Conservation (phyloP, 2,329 filamentous ascomycete genomes). For the Fusarium kyushuense region DNA sequence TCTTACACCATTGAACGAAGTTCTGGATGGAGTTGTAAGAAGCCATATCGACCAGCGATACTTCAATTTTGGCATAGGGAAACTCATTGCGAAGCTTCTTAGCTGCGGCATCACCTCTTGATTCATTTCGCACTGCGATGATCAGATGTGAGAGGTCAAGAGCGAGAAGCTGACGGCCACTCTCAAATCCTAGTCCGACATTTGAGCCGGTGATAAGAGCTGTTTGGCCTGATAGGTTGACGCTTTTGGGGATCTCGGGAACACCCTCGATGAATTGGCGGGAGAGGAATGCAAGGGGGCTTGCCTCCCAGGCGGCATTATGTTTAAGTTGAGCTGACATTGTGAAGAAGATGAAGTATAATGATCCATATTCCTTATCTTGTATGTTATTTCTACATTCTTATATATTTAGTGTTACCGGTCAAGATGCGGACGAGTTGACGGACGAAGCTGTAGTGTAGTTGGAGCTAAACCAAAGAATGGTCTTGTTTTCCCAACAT, state of each 20-base stretch:
- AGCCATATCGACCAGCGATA: slow-evolving; percentile 62
- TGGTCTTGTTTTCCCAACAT: no score
- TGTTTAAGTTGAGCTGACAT: slow-evolving; percentile 42
- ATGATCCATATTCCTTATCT: background rate
- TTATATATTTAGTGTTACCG: slow-evolving; percentile 29
- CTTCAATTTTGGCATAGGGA: slow-evolving; percentile 56
- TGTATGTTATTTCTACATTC: background rate
- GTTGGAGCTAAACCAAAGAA: background rate
- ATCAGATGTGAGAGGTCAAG: slow-evolving; percentile 59
- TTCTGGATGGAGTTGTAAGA: slow-evolving; percentile 59
- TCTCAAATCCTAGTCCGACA: slow-evolving; percentile 62
- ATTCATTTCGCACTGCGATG: slow-evolving; percentile 59
- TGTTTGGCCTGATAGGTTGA: slow-evolving; percentile 53
- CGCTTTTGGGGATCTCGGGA: slow-evolving; percentile 39
- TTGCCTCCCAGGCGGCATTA: slow-evolving; percentile 40
- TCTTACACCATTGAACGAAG: slow-evolving; percentile 54
- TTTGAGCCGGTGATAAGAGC: slow-evolving; percentile 65
- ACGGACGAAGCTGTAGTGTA: slow-evolving; percentile 4
- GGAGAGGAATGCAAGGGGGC: slow-evolving; percentile 42
- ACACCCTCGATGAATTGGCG: slow-evolving; percentile 45
- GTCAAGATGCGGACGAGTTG: slow-evolving; percentile 30
- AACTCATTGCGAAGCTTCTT: slow-evolving; percentile 36
- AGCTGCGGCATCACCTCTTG: slow-evolving; percentile 58
- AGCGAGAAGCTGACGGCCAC: slow-evolving; percentile 56
- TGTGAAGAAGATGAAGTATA: background rate